Base-by-base conservation (phyloP, 2,329 filamentous ascomycete genomes). In the Fusarium torulosum region DNA sequence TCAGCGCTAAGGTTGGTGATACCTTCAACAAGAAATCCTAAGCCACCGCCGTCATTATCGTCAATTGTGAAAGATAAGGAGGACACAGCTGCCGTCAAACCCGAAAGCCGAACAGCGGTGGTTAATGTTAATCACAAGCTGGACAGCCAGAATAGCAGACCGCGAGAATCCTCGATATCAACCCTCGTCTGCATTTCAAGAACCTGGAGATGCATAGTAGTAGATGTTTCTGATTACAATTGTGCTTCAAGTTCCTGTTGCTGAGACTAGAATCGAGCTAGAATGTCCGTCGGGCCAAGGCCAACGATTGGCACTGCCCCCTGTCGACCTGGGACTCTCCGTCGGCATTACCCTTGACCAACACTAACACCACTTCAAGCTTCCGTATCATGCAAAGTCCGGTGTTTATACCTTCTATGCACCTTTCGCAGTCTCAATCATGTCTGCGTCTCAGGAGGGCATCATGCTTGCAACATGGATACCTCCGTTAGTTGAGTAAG, bases 1-100 rank as follows among this genome's bases (percentile, higher is more conserved):
- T 50, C 52, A 54, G 52, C 43, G n/a, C 31, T 25, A 31, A 29
- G 7, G 43, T n/a, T 25, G 41, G 41, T 11, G 21, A 25, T 43
- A 9, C 7, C 42, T 44, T 37, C 35, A 37, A n/a, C 17, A 37
- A 37, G 17, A 10, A 19, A n/a, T 10, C 5, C 2, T 37, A 37
- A 37, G 17, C 17, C n/a, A 37, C n/a, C 35, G 17, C 9, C 8
- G 35, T 9, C 7, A 10, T 17, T 9, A 17, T 35, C 17, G 17
- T n/a, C 17, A 37, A 29, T 29, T 13, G 10, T 29, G 10, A 29
- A 29, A 29, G 10, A 13, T 6, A 29, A 29, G 27, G 23, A 23
- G 29, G 17, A 35, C 15, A 35, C 33, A 6, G 15, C n/a, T 35
- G 15, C 33, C 33, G 15, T n/a, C 14, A 15, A 10, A 10, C 17